Evolutionary conservation across 164 flowering plant species (phyloP).

Genomic region (Berberis thunbergii): DNA sequence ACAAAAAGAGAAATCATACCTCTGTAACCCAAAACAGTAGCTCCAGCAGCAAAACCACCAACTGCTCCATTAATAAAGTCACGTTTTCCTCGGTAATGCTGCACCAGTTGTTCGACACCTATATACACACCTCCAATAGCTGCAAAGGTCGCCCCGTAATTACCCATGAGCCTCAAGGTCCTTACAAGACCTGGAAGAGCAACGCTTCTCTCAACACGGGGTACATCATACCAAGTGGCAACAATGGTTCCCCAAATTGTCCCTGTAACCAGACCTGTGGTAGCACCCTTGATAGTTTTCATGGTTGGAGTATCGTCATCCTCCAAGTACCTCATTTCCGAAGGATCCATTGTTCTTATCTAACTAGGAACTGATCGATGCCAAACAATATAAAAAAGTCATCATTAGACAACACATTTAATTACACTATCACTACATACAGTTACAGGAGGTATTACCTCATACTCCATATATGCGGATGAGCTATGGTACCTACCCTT

Average conservation of each 20-base stretch:
- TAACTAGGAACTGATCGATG: not conserved
- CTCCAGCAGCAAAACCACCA: slow-evolving; percentile 94
- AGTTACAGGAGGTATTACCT: too few species aligned
- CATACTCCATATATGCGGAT: too few species aligned
- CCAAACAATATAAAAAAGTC: not conserved
- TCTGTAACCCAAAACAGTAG: slow-evolving; percentile 68
- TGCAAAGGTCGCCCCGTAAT: slow-evolving; percentile 76
- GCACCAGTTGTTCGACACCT: slow-evolving; percentile 87
- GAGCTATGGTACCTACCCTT: too few species aligned
- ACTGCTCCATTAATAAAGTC: slow-evolving; percentile 94
- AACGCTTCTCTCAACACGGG: slow-evolving; percentile 88
- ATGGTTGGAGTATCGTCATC: slow-evolving; percentile 57
- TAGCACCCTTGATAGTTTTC: slow-evolving; percentile 77
- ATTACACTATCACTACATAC: too few species aligned
- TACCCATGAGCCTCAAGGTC: slow-evolving; percentile 94
- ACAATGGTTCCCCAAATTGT: slow-evolving; percentile 74
- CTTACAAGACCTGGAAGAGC: slow-evolving; percentile 92
- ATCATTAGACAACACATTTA: too few species aligned
- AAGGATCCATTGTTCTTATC: slow-evolving; percentile 47
- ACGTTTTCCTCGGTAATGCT: slow-evolving; percentile 72
- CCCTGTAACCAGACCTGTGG: slow-evolving; percentile 70
- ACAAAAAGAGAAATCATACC: slow-evolving; percentile 28
- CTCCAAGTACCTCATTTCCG: slow-evolving; percentile 68
- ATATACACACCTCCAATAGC: slow-evolving; percentile 93
- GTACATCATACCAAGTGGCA: slow-evolving; percentile 94